Evolutionary conservation across 2,329 filamentous ascomycete species (phyloP).

Genomic region (Curvularia spicifera): DNA sequence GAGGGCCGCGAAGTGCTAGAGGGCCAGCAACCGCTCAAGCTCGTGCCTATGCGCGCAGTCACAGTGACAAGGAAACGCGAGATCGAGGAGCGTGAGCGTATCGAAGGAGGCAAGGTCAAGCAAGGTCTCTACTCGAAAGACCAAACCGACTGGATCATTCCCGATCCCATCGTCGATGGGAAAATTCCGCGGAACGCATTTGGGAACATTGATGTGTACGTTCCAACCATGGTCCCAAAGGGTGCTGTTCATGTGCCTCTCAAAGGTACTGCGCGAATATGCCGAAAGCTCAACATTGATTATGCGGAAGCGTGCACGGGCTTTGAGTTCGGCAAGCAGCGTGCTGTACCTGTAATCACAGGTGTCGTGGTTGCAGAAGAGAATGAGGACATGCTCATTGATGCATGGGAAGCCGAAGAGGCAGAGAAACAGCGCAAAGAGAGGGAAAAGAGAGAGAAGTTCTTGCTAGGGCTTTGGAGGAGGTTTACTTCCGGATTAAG

Average conservation of each 20-base stretch:
- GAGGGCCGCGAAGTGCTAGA: slow-evolving; percentile 79
- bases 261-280: slow-evolving; percentile 77
- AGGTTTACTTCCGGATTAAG: slow-evolving; percentile 86
- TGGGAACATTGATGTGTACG: slow-evolving; percentile 96
- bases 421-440: slow-evolving; percentile 78
- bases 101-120: slow-evolving; percentile 78
- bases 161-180: slow-evolving; percentile 81
- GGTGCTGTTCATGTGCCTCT: slow-evolving; percentile 86
- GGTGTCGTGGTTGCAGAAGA: slow-evolving; percentile 89
- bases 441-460: slow-evolving; percentile 79
- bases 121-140: slow-evolving; percentile 84
- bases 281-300: slow-evolving; percentile 82
- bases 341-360: slow-evolving; percentile 89
- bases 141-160: slow-evolving; percentile 96
- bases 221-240: slow-evolving; percentile 85
- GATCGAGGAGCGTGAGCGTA: slow-evolving; percentile 81
- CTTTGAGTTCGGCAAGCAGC: slow-evolving; percentile 94
- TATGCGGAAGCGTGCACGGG: slow-evolving; percentile 94
- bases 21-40: slow-evolving; percentile 79
- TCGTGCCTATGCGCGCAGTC: slow-evolving; percentile 87
- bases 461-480: slow-evolving; percentile 78
- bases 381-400: slow-evolving; percentile 74
- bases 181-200: slow-evolving; percentile 93
- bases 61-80: slow-evolving; percentile 87
- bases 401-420: slow-evolving; percentile 75